Conservation (phyloP, 116 monocot genomes). For the Iris pallida region DNA sequence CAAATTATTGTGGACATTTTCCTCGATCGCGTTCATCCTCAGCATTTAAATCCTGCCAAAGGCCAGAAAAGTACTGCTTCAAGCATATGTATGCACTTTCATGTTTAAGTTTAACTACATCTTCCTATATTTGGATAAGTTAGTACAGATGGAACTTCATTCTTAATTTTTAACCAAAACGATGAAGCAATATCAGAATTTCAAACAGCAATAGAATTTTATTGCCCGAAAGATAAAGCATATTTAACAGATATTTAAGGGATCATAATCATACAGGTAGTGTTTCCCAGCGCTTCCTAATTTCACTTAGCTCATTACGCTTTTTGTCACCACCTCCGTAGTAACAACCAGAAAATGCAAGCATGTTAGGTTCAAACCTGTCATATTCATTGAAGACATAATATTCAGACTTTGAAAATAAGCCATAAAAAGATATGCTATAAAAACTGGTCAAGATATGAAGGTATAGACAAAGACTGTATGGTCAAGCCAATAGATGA, state of each 20-base stretch:
- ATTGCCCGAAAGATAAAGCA: slow-evolving; percentile 4
- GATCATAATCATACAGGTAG: slow-evolving; percentile 33
- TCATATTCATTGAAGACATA: neutral
- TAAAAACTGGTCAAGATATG: too few relatives aligned
- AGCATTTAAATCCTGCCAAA: slow-evolving; percentile 33
- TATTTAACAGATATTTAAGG: neutral
- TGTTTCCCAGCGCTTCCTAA: slow-evolving; percentile 53
- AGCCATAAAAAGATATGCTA: too few relatives aligned
- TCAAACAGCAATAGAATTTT: neutral
- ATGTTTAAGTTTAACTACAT: too few relatives aligned
- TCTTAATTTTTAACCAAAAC: neutral
- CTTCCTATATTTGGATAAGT: neutral
- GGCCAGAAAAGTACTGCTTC: neutral
- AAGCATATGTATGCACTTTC: neutral
- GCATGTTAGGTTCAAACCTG: slow-evolving; percentile 63
- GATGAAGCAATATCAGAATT: neutral
- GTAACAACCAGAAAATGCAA: slow-evolving; percentile 68
- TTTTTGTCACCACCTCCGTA: slow-evolving; percentile 60
- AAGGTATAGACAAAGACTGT: too few relatives aligned
- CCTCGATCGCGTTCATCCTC: slow-evolving; percentile 37
- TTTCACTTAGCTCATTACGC: slow-evolving; percentile 36
- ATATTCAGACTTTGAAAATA: neutral
- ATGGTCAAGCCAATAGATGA: too few relatives aligned
- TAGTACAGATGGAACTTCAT: neutral
- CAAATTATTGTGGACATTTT: slow-evolving; percentile 43